phyloP scores from a whole-genome alignment of 225 moss, liverwort and hornwort genomes.

The Marchantia paleacea region DNA sequence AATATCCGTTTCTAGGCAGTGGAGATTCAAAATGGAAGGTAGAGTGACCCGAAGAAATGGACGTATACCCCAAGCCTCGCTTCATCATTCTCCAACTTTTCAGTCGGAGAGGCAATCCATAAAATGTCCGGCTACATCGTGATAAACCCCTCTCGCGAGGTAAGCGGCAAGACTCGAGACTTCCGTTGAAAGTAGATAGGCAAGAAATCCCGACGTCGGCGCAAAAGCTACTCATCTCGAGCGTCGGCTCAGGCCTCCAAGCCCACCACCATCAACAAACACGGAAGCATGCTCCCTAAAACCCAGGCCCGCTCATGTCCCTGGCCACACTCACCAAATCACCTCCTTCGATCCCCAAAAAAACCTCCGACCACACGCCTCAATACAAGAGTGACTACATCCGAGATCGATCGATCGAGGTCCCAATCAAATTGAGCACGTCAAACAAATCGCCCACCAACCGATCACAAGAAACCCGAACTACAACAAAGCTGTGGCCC shows the following conservation, averaged over 20 bases:
- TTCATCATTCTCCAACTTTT: constrained; percentile 7
- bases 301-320: too few relatives aligned
- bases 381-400: too few relatives aligned
- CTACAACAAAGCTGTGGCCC: too few relatives aligned
- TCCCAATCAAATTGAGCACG: too few relatives aligned
- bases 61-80: not conserved
- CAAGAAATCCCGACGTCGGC: not conserved
- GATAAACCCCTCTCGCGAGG: not conserved
- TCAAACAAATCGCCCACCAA: too few relatives aligned
- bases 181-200: not conserved
- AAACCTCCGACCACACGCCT: too few relatives aligned
- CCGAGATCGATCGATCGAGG: too few relatives aligned
- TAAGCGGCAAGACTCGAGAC: not conserved
- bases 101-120: not conserved
- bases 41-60: not conserved
- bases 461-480: too few relatives aligned
- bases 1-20: not conserved
- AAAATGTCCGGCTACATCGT: not conserved
- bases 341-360: too few relatives aligned
- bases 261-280: not conserved
- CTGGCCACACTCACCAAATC: too few relatives aligned
- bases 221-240: constrained; percentile 7
- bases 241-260: not conserved
- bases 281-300: not conserved
- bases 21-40: not conserved